Evolutionary conservation across 1,284 basidiomycete genomes (phyloP).

Genomic region (Cutaneotrichosporon cyanovorans): DNA sequence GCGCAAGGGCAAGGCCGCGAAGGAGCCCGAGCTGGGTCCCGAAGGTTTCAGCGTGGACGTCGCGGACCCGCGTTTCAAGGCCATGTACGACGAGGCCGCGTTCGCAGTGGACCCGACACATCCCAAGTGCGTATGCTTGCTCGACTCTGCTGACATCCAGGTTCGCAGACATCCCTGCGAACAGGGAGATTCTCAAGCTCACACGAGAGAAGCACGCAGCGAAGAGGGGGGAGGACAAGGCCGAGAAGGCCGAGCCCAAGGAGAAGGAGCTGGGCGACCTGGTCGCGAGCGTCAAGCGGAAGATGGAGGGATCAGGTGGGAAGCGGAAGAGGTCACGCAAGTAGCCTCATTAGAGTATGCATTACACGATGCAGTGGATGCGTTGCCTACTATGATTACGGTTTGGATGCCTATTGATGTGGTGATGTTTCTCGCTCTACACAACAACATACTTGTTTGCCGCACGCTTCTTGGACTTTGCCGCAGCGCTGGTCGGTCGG

Average conservation of each 20-base stretch:
- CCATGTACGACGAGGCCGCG: slow-evolving; percentile 77
- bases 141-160: slow-evolving; percentile 45
- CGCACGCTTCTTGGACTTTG: slow-evolving; percentile 67
- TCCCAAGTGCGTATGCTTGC: slow-evolving; percentile 59
- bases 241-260: too few relatives aligned
- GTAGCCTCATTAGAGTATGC: slow-evolving; percentile 2
- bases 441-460: slow-evolving; percentile 67
- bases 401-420: not conserved
- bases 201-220: slow-evolving; percentile 22
- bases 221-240: slow-evolving; percentile 4
- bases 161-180: slow-evolving; percentile 81
- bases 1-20: slow-evolving; percentile 47
- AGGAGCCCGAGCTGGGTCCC: slow-evolving; percentile 50
- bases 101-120: slow-evolving; percentile 96
- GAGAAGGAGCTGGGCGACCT: slow-evolving; percentile 56
- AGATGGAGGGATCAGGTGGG: slow-evolving; percentile 39
- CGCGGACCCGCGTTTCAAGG: slow-evolving; percentile 79
- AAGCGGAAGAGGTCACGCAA: slow-evolving; percentile 23
- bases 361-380: not conserved
- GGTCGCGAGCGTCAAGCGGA: slow-evolving; percentile 79
- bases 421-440: slow-evolving; percentile 20
- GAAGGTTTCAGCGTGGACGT: slow-evolving; percentile 67
- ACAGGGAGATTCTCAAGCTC: slow-evolving; percentile 64
- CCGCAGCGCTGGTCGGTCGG: slow-evolving; percentile 32
- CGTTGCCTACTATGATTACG: slow-evolving; percentile 1